Percentiles rank a stretch among this genome's conserved stretches.
Evolutionary conservation across 305 asterid species (phyloP).

Genomic region (Salvia sclarea): DNA sequence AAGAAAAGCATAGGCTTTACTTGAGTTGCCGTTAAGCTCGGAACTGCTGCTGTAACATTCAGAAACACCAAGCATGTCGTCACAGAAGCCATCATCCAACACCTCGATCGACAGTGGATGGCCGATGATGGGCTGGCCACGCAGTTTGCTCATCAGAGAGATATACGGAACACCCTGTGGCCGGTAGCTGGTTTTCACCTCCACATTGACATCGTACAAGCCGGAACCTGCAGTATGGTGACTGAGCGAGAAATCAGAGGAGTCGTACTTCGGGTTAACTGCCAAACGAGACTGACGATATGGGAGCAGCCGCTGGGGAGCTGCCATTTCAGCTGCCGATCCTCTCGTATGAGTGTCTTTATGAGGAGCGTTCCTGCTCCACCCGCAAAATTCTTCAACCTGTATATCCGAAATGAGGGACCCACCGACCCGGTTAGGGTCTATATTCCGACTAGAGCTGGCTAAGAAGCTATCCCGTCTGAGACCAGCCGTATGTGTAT

Average conservation of each 20-base stretch:
- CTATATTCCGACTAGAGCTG: slow-evolving; percentile 33
- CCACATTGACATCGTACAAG: slow-evolving; percentile 60
- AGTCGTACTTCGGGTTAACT: slow-evolving; percentile 73
- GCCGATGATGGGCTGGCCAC: slow-evolving; percentile 67
- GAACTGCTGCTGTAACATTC: slow-evolving; percentile 57
- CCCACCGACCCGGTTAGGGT: slow-evolving; percentile 39
- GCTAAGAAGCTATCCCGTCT: slow-evolving; percentile 29
- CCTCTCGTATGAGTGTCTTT: slow-evolving; percentile 38
- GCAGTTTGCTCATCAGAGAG: slow-evolving; percentile 73
- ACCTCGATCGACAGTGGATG: slow-evolving; percentile 69
- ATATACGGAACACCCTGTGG: slow-evolving; percentile 73
- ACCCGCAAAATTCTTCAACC: slow-evolving; percentile 45
- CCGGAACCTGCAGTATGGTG: slow-evolving; percentile 47
- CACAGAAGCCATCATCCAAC: slow-evolving; percentile 57
- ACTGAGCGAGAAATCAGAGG: slow-evolving; percentile 56
- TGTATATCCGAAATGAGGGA: slow-evolving; percentile 41
- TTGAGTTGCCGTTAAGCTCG: slow-evolving; percentile 41
- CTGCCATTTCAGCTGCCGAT: slow-evolving; percentile 32
- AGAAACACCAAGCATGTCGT: slow-evolving; percentile 37
- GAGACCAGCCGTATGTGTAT: slow-evolving; percentile 32
- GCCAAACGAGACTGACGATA: slow-evolving; percentile 71
- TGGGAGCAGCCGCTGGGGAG: slow-evolving; percentile 61
- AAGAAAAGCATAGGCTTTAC: slow-evolving; percentile 26
- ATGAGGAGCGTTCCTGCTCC: slow-evolving; percentile 52
- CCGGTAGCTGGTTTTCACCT: slow-evolving; percentile 56